Evolutionary conservation across 2,329 filamentous ascomycete species (phyloP), one percentile per base, ranked within the genome.

Genomic region (Fusarium guadeloupense): DNA sequence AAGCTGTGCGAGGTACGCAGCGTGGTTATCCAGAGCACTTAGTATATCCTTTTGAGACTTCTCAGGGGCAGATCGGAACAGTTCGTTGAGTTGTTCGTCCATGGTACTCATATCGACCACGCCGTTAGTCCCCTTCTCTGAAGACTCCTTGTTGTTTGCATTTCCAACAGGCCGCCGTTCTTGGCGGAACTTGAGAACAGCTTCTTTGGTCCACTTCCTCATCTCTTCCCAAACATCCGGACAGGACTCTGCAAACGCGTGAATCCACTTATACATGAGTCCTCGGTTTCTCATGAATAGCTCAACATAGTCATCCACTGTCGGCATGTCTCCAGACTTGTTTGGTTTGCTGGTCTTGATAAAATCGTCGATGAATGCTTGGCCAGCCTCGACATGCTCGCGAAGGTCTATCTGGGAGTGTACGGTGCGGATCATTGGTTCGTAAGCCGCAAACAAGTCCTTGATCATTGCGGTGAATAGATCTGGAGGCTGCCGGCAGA

Each of bases 381-480:
- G 86, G 2, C 85, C 78, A 30, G 91, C 86, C 31, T 82, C 81
- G 7, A 94, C 74, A 17, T 91, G 89, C 33, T 86, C 86, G 28
- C 85, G 85, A 6, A 94, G 80, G 68, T 93, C 89, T 20, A 93
- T 83, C 3, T 84, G 83, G 48, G 90, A 84, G 71, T 94, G 91
- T 7, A 93, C 79, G 4, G 81, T 78, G 19, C 90, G 83, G 51
- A 95, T 91, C 55, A 93, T 86, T 0, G 89, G 89, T 46, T 93
- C 90, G 64, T 90, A 91, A 3, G 88, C 87, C 1, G 82, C 78
- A 6, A 93, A 83, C 0, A 81, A 74, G 53, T 92, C 88, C 25
- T 84, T 82, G 41, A 93, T 77, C 1, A 85, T 81, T 9, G 85
- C 82, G 0, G 91, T 93, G n/a, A 93, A 80, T 9, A 89, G 80